These are phyloP conservation scores for Hypoxylon cercidicola DNA, from an alignment of 495 filamentous ascomycete species.

Conservation along the genomic window DNA sequence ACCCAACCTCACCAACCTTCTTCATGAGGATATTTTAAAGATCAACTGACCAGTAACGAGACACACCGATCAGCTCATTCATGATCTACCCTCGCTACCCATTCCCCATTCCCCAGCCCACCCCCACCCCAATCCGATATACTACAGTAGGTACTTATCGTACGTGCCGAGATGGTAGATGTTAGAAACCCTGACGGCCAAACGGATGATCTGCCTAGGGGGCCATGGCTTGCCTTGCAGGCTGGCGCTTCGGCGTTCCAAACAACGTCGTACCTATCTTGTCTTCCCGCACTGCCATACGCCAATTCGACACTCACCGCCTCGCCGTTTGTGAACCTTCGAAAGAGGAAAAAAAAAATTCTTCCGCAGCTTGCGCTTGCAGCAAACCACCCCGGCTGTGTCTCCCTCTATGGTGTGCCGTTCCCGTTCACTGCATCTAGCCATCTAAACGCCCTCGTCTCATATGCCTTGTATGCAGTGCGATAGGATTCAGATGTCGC, in stretches of 20 bases:
- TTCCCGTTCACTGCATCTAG: slow-evolving; percentile 14
- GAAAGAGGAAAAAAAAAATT: slow-evolving; percentile 38
- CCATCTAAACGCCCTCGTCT: slow-evolving; percentile 13
- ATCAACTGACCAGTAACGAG: slow-evolving; percentile 40
- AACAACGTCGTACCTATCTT: slow-evolving; percentile 35
- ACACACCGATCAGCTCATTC: slow-evolving; percentile 35
- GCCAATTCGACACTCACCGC: slow-evolving; percentile 42
- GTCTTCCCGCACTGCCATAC: slow-evolving; percentile 29
- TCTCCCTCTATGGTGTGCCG: not conserved
- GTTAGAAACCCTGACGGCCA: slow-evolving; percentile 35
- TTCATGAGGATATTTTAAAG: slow-evolving; percentile 8
- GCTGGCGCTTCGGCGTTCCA: slow-evolving; percentile 38
- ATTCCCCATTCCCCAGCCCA: not conserved
- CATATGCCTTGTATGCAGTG: slow-evolving; percentile 4
- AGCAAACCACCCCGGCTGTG: slow-evolving; percentile 4
- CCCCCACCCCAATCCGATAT: slow-evolving; percentile 31
- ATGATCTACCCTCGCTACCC: no score
- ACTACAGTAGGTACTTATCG: slow-evolving; percentile 1
- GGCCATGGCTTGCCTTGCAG: slow-evolving; percentile 26
- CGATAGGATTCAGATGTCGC: slow-evolving; percentile 24
- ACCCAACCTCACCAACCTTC: slow-evolving; percentile 2
- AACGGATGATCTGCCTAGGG: slow-evolving; percentile 38
- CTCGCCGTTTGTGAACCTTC: slow-evolving; percentile 23
- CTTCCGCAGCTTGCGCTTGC: slow-evolving; percentile 32
- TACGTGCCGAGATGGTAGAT: slow-evolving; percentile 6